These are phyloP conservation scores for Boletus pseudo-olivaceus DNA, from an alignment of 768 basidiomycete species.

Conservation along the genomic window DNA sequence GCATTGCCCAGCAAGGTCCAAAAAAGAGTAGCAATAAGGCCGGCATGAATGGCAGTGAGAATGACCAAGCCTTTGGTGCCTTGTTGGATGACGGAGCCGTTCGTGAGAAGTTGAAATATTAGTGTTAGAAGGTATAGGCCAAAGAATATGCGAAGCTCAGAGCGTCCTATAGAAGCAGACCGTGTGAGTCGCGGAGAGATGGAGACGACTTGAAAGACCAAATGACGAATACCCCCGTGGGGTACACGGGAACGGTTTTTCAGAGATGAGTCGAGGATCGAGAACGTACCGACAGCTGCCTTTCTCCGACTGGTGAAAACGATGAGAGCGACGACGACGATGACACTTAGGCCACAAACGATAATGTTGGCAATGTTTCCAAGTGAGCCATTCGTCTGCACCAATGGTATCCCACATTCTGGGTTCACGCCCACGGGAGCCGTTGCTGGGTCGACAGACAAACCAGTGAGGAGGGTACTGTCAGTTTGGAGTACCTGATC, in stretches of 20 bases:
- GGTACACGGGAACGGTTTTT: not conserved
- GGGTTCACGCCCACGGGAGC: slow-evolving; percentile 86
- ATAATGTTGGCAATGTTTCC: slow-evolving; percentile 88
- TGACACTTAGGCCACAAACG: slow-evolving; percentile 68
- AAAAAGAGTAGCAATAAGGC: slow-evolving; percentile 70
- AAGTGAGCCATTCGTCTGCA: slow-evolving; percentile 54
- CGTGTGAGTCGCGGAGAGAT: not conserved
- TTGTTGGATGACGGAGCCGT: slow-evolving; percentile 75
- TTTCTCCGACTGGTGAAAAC: slow-evolving; percentile 58
- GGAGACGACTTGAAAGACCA: not conserved
- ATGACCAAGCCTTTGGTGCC: slow-evolving; percentile 67
- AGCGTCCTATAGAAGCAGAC: slow-evolving; percentile 44
- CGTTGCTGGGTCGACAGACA: slow-evolving; percentile 41
- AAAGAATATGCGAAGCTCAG: slow-evolving; percentile 69
- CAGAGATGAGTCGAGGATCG: not conserved
- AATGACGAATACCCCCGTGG: not conserved
- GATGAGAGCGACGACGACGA: slow-evolving; percentile 58
- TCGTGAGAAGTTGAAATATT: slow-evolving; percentile 77
- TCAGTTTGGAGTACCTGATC: slow-evolving; percentile 40
- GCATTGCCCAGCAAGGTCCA: slow-evolving; percentile 77
- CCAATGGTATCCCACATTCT: slow-evolving; percentile 68
- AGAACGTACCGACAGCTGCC: slow-evolving; percentile 79
- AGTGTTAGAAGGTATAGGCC: slow-evolving; percentile 66
- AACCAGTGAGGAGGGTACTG: slow-evolving; percentile 34
- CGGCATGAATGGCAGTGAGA: slow-evolving; percentile 77